These are phyloP conservation scores for Kwoniella botswanensis DNA, from an alignment of 768 basidiomycete species.

Conservation along the genomic window DNA sequence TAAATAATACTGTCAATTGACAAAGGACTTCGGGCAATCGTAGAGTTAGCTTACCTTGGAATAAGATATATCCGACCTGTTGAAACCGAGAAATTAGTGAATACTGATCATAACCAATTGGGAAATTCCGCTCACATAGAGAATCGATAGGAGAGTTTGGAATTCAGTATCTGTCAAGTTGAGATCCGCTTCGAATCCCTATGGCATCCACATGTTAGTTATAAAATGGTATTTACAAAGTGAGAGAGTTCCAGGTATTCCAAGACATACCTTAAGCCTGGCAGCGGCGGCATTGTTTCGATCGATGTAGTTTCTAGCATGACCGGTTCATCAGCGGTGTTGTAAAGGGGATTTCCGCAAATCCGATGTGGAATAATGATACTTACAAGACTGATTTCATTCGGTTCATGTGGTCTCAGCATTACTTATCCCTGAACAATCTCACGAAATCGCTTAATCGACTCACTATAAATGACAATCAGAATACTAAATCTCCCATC, in stretches of 20 bases:
- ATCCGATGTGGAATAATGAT: not conserved
- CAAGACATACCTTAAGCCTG: slow-evolving; percentile 25
- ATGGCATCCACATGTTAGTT: not conserved
- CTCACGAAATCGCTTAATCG: no score
- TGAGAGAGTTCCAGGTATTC: no score
- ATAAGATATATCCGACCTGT: slow-evolving; percentile 46
- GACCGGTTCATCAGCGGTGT: not conserved
- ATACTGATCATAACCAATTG: not conserved
- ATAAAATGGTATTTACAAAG: no score
- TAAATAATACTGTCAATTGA: no score
- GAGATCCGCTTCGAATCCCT: slow-evolving; percentile 55
- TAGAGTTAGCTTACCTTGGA: slow-evolving; percentile 34
- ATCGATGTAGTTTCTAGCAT: slow-evolving; percentile 40
- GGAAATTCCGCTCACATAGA: slow-evolving; percentile 35
- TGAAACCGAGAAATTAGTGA: not conserved
- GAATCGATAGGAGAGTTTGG: slow-evolving; percentile 49
- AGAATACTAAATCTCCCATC: slow-evolving; percentile 56
- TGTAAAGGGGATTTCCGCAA: not conserved
- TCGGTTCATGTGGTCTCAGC: no score
- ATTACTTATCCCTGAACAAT: no score
- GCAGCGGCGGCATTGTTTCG: slow-evolving; percentile 46
- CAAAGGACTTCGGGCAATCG: not conserved
- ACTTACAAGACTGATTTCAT: slow-evolving; percentile 23
- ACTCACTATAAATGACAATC: slow-evolving; percentile 40
- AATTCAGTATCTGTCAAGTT: slow-evolving; percentile 47